phyloP scores from a whole-genome alignment of 805 yeast genomes.

The Wickerhamomyces subpelliculosus region DNA sequence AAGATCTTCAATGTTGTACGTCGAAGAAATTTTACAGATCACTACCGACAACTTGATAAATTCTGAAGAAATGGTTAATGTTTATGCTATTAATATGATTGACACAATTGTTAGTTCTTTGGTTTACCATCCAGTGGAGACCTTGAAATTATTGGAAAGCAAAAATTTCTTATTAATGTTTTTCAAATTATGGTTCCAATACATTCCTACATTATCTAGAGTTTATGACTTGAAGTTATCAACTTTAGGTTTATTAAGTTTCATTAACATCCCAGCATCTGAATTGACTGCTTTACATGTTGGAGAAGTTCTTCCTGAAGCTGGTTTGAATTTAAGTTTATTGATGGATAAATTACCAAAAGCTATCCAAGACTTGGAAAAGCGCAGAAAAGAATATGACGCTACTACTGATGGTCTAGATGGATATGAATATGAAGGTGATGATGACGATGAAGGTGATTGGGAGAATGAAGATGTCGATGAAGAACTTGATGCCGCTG shows the following conservation, averaged over 20 bases:
- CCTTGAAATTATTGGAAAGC: conserved; percentile 45
- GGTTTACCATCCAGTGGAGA: conserved; percentile 48
- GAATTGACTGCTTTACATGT: conserved; percentile 28
- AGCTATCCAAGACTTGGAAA: conserved; percentile 62
- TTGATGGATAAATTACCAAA: conserved; percentile 58
- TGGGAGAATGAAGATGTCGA: conserved; percentile 28
- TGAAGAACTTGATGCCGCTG: conserved; percentile 22
- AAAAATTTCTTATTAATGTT: conserved; percentile 39
- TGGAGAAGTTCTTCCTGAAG: conserved; percentile 32
- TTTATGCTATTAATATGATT: conserved; percentile 40
- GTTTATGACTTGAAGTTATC: conserved; percentile 80
- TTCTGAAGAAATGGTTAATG: conserved; percentile 17
- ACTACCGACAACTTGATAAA: conserved; percentile 33
- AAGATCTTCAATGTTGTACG: conserved; percentile 35
- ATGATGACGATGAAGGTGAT: conserved; percentile 28
- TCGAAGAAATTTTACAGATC: conserved; percentile 34
- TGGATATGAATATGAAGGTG: conserved; percentile 23
- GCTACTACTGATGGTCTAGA: conserved; percentile 20
- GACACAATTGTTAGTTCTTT: conserved; percentile 62
- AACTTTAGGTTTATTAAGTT: conserved; percentile 54
- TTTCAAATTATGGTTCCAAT: conserved; percentile 57
- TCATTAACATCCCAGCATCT: conserved; percentile 26
- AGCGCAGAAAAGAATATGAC: conserved; percentile 41
- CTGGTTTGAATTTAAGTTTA: conserved; percentile 44
- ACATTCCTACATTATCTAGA: conserved; percentile 48